phyloP scores from a whole-genome alignment of 257 asterid genomes.

The Fraxinus pennsylvanica region DNA sequence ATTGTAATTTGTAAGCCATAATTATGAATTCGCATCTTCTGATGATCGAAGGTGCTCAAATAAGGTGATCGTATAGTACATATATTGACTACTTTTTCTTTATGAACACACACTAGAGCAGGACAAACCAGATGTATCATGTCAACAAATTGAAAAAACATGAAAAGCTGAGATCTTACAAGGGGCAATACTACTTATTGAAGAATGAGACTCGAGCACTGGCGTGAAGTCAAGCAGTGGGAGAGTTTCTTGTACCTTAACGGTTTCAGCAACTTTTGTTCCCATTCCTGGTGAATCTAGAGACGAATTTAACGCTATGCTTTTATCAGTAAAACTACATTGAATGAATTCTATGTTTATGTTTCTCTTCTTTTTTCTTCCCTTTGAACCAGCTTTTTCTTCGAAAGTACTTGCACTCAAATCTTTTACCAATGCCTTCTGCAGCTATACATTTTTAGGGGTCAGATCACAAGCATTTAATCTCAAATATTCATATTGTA shows the following conservation, averaged over 20 bases:
- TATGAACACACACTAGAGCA: neutral
- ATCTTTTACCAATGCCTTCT: conserved; percentile 33
- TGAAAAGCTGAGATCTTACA: neutral
- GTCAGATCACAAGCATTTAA: conserved; percentile 16
- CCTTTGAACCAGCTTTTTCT: conserved; percentile 25
- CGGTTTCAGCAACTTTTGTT: conserved; percentile 22
- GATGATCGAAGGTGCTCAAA: neutral
- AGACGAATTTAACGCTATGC: conserved; percentile 25
- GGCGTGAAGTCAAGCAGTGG: conserved; percentile 7
- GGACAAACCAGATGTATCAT: conserved; percentile 4
- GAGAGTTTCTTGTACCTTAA: conserved; percentile 34
- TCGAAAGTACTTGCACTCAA: conserved; percentile 21
- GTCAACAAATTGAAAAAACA: conserved; percentile 6
- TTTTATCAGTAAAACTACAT: conserved; percentile 22
- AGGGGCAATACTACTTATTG: neutral
- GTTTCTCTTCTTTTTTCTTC: conserved; percentile 21
- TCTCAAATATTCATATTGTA: conserved; percentile 6
- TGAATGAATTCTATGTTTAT: conserved; percentile 14
- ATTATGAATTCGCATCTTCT: neutral
- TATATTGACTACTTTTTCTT: neutral
- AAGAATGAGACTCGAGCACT: neutral
- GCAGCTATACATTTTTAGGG: conserved; percentile 22
- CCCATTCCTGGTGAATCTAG: conserved; percentile 18
- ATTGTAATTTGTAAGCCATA: neutral
- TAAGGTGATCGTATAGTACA: neutral